phyloP scores from a whole-genome alignment of 768 basidiomycete species.

The Psilocybe subaeruginosa region DNA sequence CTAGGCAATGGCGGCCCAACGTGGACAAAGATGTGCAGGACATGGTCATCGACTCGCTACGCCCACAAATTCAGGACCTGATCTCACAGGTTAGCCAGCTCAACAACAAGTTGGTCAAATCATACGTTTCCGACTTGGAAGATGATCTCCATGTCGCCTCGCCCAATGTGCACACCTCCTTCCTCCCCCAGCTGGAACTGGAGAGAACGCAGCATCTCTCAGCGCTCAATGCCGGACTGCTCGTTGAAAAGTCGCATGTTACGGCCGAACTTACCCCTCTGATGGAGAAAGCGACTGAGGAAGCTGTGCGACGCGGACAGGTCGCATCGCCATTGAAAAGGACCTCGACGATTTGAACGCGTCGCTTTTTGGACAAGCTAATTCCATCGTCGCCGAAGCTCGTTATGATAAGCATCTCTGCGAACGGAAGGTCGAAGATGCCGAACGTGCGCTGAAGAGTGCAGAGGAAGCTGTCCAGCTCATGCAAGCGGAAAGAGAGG shows the following conservation, averaged over 20 bases:
- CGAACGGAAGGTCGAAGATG: slow-evolving; percentile 75
- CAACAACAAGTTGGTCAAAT: slow-evolving; percentile 90
- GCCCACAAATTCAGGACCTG: slow-evolving; percentile 82
- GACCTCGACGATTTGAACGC: slow-evolving; percentile 96
- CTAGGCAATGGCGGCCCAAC: slow-evolving; percentile 23
- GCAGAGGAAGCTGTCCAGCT: slow-evolving; percentile 85
- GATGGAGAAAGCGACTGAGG: slow-evolving; percentile 97
- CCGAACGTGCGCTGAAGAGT: slow-evolving; percentile 76
- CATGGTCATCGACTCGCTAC: slow-evolving; percentile 80
- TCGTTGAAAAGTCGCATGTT: slow-evolving; percentile 92
- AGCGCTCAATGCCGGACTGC: slow-evolving; percentile 85
- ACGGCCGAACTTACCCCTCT: slow-evolving; percentile 89
- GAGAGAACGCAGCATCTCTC: slow-evolving; percentile 88
- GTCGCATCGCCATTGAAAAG: slow-evolving; percentile 83
- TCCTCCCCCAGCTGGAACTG: slow-evolving; percentile 76
- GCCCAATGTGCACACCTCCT: slow-evolving; percentile 57
- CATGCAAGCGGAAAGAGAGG: slow-evolving; percentile 77
- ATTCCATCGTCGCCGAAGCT: slow-evolving; percentile 97
- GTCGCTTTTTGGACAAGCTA: slow-evolving; percentile 87
- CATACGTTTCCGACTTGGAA: slow-evolving; percentile 92
- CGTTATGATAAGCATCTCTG: slow-evolving; percentile 65
- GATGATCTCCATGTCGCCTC: slow-evolving; percentile 79
- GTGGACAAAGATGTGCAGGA: slow-evolving; percentile 71
- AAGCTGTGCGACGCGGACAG: slow-evolving; percentile 87
- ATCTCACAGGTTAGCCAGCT: slow-evolving; percentile 89